Evolutionary conservation across 352 stramenopile species (phyloP), one percentile per base, ranked within the genome.

Genomic region (Globisporangium cystogenes): DNA sequence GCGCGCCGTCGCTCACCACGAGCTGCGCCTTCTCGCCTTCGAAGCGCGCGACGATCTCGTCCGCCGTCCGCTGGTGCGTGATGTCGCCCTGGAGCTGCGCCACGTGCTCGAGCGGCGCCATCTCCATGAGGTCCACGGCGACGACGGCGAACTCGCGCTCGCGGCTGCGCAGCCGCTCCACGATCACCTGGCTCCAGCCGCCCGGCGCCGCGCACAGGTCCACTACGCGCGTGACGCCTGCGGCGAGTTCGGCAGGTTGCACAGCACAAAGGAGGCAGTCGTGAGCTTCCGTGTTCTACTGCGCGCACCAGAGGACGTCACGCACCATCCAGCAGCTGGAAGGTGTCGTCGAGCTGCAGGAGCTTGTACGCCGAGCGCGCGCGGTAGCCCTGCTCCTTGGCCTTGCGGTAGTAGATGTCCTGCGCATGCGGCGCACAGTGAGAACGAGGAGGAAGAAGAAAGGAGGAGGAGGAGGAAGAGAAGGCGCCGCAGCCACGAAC

Each of bases 301-400:
- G n/a, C n/a, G n/a, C n/a, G n/a, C n/a, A n/a, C n/a, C n/a, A n/a
- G n/a, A n/a, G n/a, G n/a, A n/a, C n/a, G n/a, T n/a, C n/a, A n/a
- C n/a, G n/a, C n/a, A n/a, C n/a, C n/a, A n/a, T n/a, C n/a, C n/a
- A n/a, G n/a, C n/a, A n/a, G n/a, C n/a, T n/a, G n/a, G n/a, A n/a
- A n/a, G n/a, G n/a, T n/a, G n/a, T 98, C 96, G 71, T 99, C 96
- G 16, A 99, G 68, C 66, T 99, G 97, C 41, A 99, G 72, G 35
- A 99, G 72, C 63, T 99, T 99, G 79, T 99, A 99, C 3, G 97
- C 97, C 29, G 92, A 98, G 49, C 97, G 85, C 15, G 97, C 97
- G 52, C 97, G 78, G 69, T 98, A 99, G 12, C 96, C 96, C 7
- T 96, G 84, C 66, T 99, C 96, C 67, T 98, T 98, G 33, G 93